phyloP scores from a whole-genome alignment of 139 green algal genomes.

The Micractinium sp. region DNA sequence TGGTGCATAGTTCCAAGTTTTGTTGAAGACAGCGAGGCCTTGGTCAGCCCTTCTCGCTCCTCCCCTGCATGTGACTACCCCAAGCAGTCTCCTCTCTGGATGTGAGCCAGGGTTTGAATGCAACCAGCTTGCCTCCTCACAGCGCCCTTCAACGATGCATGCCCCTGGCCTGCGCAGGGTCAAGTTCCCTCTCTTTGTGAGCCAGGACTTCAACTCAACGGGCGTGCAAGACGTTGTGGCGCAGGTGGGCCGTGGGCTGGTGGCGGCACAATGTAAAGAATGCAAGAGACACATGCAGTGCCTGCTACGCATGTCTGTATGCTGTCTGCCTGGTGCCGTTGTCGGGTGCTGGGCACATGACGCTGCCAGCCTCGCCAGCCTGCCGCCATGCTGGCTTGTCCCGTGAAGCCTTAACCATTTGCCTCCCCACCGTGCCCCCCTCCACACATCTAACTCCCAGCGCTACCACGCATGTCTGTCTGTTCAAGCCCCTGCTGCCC shows the following conservation, averaged over 20 bases:
- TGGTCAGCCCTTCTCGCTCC: not conserved
- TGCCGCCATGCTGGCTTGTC: no score
- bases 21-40: no score
- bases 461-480: no score
- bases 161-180: conserved; percentile 25
- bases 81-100: not conserved
- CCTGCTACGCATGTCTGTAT: not conserved
- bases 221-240: conserved; percentile 33
- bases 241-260: not conserved
- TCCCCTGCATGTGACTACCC: not conserved
- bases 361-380: no score
- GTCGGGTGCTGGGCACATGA: not conserved
- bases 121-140: not conserved
- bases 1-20: no score
- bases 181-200: conserved; percentile 63
- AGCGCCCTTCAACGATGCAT: no score
- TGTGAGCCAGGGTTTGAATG: not conserved
- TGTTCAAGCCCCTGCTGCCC: not conserved
- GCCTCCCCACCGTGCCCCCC: not conserved
- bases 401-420: not conserved
- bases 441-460: not conserved
- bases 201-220: conserved; percentile 48
- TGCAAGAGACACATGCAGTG: no score
- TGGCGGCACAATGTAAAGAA: not conserved
- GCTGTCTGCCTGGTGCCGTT: not conserved